Evolutionary conservation across 2,329 filamentous ascomycete species (phyloP).

Genomic region (Fonsecaea pedrosoi): DNA sequence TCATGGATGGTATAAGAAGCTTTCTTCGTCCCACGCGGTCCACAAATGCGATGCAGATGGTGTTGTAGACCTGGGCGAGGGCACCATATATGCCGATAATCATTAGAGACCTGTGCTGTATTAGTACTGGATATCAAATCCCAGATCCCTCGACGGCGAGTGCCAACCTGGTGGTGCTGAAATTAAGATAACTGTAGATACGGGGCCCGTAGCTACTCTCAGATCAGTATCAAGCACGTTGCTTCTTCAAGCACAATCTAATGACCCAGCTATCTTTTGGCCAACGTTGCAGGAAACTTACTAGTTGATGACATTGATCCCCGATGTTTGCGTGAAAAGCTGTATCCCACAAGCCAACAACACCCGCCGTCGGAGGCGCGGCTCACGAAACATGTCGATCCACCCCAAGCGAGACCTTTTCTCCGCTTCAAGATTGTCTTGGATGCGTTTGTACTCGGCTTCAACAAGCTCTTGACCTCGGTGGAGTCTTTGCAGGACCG

Average conservation of each 20-base stretch:
- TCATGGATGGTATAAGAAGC: constrained; percentile 54
- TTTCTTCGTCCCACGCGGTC: constrained; percentile 58
- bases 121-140: background rate
- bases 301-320: constrained; percentile 56
- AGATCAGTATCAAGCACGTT: background rate
- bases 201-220: constrained; percentile 46
- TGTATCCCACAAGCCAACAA: constrained; percentile 58
- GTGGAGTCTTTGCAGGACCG: constrained; percentile 45
- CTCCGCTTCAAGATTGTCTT: constrained; percentile 49
- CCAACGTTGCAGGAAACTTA: background rate
- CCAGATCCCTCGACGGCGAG: background rate
- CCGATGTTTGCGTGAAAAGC: constrained; percentile 57
- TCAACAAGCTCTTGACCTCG: constrained; percentile 47
- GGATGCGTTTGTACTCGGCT: constrained; percentile 52
- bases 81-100: constrained; percentile 61
- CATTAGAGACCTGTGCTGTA: constrained; percentile 50
- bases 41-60: constrained; percentile 54
- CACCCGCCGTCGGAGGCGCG: constrained; percentile 55
- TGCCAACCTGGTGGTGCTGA: constrained; percentile 47
- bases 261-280: background rate
- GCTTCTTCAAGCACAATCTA: background rate
- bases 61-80: constrained; percentile 58
- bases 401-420: constrained; percentile 46
- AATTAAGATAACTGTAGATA: constrained; percentile 55
- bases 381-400: constrained; percentile 51